These are phyloP conservation scores for Cercospora sp. DNA, from an alignment of 2,329 filamentous ascomycete species.

Conservation along the genomic window DNA sequence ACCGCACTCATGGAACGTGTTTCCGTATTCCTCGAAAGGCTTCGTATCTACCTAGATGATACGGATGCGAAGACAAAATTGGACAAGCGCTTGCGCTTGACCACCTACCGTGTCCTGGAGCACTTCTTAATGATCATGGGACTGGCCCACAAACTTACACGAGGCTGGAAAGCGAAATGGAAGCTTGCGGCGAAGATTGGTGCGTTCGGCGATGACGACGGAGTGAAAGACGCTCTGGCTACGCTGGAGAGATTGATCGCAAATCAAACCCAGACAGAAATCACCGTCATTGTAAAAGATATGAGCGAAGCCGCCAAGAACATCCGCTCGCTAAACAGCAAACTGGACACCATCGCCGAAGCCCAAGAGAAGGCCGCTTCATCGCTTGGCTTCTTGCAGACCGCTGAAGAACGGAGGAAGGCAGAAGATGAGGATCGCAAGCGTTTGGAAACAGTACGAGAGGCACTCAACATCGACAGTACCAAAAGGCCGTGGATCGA, in stretches of 20 bases:
- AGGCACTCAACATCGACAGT: background rate
- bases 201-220: constrained; percentile 13
- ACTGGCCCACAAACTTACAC: constrained; percentile 8
- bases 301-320: constrained; percentile 10
- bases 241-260: constrained; percentile 9
- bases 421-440: constrained; percentile 12
- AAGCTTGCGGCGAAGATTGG: constrained; percentile 17
- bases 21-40: constrained; percentile 11
- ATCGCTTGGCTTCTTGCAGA: constrained; percentile 3
- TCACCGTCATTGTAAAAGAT: constrained; percentile 2
- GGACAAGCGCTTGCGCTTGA: constrained; percentile 8
- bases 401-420: background rate
- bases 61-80: background rate
- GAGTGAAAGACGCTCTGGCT: constrained; percentile 8
- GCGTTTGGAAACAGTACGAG: background rate
- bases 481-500: constrained; percentile 2
- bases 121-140: constrained; percentile 14
- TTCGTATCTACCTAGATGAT: constrained; percentile 10
- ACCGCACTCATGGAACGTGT: constrained; percentile 11
- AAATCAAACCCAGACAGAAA: constrained; percentile 5
- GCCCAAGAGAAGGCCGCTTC: constrained; percentile 3
- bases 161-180: constrained; percentile 2
- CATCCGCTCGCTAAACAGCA: background rate
- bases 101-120: constrained; percentile 12
- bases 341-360: constrained; percentile 4